These are phyloP conservation scores for Hyparrhenia diplandra DNA, from an alignment of 176 grass and related monocot species.

Conservation along the genomic window DNA sequence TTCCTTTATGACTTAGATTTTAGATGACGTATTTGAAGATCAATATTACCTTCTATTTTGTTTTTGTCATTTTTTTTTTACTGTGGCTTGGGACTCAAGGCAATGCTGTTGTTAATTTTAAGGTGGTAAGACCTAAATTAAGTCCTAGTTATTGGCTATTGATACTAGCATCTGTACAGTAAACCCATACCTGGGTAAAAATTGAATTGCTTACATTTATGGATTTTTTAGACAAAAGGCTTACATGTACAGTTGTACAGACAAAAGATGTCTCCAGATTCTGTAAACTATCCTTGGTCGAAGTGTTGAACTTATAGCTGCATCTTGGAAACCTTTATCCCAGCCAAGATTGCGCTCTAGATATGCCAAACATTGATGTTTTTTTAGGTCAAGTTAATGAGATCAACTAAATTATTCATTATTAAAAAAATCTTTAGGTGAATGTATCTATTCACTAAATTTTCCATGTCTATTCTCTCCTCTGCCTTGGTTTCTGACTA, in stretches of 20 bases:
- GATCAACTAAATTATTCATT: not conserved
- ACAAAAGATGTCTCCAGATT: not conserved
- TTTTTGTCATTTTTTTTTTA: too few species aligned
- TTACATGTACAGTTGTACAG: not conserved
- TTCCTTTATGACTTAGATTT: not conserved
- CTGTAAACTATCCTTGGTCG: not conserved
- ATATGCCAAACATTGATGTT: too few species aligned
- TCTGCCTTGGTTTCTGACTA: constrained; percentile 29
- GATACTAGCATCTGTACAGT: not conserved
- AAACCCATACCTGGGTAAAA: not conserved
- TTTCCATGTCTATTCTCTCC: not conserved
- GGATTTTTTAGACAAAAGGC: too few species aligned
- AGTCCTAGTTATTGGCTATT: not conserved
- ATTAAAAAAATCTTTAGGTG: not conserved
- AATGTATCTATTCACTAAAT: not conserved
- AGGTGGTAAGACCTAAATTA: not conserved
- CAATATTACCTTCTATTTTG: not conserved
- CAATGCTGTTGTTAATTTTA: not conserved
- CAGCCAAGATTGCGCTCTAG: too few species aligned
- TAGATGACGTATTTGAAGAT: not conserved
- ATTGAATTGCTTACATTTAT: not conserved
- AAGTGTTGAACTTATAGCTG: not conserved
- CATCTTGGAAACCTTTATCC: too few species aligned
- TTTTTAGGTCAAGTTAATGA: not conserved
- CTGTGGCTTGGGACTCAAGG: too few species aligned